Evolutionary conservation across 2,329 filamentous ascomycete species (phyloP).

Genomic region (Apiospora phragmitis): DNA sequence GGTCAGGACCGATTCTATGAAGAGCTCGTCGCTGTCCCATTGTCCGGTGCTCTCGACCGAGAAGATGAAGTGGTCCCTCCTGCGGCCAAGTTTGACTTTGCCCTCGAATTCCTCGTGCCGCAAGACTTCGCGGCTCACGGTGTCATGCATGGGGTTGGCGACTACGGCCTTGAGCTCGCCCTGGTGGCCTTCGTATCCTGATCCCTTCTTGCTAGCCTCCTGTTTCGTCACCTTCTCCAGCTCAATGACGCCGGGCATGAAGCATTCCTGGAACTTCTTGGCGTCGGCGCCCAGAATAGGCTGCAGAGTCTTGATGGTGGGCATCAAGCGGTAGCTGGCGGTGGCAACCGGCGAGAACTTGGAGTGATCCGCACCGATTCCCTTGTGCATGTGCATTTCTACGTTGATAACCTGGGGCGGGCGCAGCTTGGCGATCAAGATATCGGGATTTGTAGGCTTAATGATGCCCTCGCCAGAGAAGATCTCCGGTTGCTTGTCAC

Average conservation of each 20-base stretch:
- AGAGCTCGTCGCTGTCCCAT: slow-evolving; percentile 90
- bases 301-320: slow-evolving; percentile 77
- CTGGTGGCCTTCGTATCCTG: slow-evolving; percentile 70
- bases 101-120: slow-evolving; percentile 90
- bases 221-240: slow-evolving; percentile 69
- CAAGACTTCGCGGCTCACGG: slow-evolving; percentile 89
- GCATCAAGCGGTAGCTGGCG: slow-evolving; percentile 87
- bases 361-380: slow-evolving; percentile 88
- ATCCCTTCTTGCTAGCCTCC: slow-evolving; percentile 61
- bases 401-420: slow-evolving; percentile 86
- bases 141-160: slow-evolving; percentile 85
- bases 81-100: slow-evolving; percentile 89
- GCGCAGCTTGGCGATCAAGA: slow-evolving; percentile 89
- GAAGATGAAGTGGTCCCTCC: slow-evolving; percentile 97
- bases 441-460: slow-evolving; percentile 81
- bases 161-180: slow-evolving; percentile 90
- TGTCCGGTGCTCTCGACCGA: slow-evolving; percentile 93
- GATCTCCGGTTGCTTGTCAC: slow-evolving; percentile 63
- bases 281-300: slow-evolving; percentile 89
- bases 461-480: slow-evolving; percentile 72
- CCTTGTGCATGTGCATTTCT: slow-evolving; percentile 92
- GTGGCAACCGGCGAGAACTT: slow-evolving; percentile 98
- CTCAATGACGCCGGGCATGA: slow-evolving; percentile 83
- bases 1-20: slow-evolving; percentile 83
- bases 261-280: slow-evolving; percentile 86